phyloP scores from a whole-genome alignment of 2,329 filamentous ascomycete genomes.

The Emmonsiellopsis sp. region DNA sequence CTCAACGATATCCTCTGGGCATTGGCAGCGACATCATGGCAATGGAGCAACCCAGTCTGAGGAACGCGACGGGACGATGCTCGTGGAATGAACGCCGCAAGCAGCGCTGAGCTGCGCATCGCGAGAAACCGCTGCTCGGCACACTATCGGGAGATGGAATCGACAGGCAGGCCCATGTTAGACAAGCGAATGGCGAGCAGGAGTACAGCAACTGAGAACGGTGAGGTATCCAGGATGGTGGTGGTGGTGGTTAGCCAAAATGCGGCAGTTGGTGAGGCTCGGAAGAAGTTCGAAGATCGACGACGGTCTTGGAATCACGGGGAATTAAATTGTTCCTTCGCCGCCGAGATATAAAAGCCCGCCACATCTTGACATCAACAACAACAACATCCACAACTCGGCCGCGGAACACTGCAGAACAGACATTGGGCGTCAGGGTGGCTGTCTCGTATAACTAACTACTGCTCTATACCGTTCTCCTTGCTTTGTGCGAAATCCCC shows the following conservation, averaged over 20 bases:
- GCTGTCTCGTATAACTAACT: background rate
- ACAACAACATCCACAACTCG: background rate
- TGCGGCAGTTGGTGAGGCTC: background rate
- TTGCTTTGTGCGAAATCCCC: no score
- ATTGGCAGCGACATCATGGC: background rate
- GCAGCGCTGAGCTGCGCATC: conserved; percentile 35
- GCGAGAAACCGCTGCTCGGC: conserved; percentile 10
- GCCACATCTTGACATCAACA: background rate
- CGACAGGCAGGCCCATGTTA: conserved; percentile 1
- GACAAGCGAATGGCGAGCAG: background rate
- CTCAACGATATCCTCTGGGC: background rate
- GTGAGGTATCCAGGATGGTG: background rate
- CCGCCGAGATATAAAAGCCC: background rate
- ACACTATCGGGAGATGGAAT: background rate
- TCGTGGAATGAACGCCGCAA: conserved; percentile 27
- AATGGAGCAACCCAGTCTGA: conserved; percentile 9
- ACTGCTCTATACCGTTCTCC: background rate
- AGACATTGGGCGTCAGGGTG: no score
- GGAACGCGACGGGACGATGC: conserved; percentile 18
- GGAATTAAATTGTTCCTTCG: background rate
- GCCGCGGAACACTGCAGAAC: no score
- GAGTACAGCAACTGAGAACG: background rate
- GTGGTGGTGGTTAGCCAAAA: background rate
- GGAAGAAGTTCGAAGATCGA: background rate
- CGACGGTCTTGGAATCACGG: conserved; percentile 3